Evolutionary conservation across 2,329 filamentous ascomycete genomes (phyloP), one percentile per base, ranked within the genome.

Genomic region (Ophiostoma angusticollis): DNA sequence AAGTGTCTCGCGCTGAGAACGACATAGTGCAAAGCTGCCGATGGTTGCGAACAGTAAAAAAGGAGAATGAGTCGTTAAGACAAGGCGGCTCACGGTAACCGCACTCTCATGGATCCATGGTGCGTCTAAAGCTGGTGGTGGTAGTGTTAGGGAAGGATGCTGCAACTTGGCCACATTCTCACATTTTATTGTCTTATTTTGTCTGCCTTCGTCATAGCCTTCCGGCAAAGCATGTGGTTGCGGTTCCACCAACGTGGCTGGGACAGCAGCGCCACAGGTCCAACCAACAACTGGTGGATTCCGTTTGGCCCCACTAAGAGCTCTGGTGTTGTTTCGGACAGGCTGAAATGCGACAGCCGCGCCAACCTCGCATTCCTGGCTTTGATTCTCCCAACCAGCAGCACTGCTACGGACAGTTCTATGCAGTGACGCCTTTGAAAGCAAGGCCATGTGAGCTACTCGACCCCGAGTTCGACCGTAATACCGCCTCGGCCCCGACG

Each of bases 1-100:
- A 47, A 6, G 56, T 61, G 43, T 65, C 63, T 45, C 49, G 57
- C 7, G 49, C 39, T 30, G 40, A 47, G 36, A 58, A 56, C 25
- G 62, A 52, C 61, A 65, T 65, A 39, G 39, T 50, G 42, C 33
- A 28, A 18, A 16, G 19, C 16, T 27, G 30, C 24, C 28, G 28
- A 16, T n/a, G 21, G 24, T 24, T 14, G 23, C 16, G 19, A 14
- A 30, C 27, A 6, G 13, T n/a, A 25, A 28, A 38, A 9, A 37
- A 31, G 19, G 19, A 27, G 18, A 22, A 31, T 35, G 18, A 21
- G 25, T 29, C n/a, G 14, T 19, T n/a, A 16, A 24, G 35, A 42
- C 39, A 19, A 36, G n/a, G 34, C 42, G 32, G 31, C 24, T 44
- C 34, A 44, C 16, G 34, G 32, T 16, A 34, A 31, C 31, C 41